Conservation (phyloP, 345 rosid species). For the Bretschneidera sinensis region DNA sequence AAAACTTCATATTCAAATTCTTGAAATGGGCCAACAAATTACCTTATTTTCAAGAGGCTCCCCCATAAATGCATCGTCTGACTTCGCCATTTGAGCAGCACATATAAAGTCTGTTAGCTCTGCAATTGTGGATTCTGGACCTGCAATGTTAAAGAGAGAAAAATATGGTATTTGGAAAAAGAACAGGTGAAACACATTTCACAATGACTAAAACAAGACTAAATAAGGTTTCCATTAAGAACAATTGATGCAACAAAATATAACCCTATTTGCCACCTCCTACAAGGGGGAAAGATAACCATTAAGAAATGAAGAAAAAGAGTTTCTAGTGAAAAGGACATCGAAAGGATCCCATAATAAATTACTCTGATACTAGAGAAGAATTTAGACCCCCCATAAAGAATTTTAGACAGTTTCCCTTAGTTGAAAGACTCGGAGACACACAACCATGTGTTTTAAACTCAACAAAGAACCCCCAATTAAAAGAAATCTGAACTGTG, state of each 20-base stretch:
- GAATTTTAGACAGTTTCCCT: too few species aligned
- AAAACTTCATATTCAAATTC: neutral
- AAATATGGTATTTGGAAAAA: neutral
- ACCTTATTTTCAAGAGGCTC: slow-evolving; percentile 59
- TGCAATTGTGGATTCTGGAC: slow-evolving; percentile 45
- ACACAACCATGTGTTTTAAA: too few species aligned
- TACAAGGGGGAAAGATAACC: too few species aligned
- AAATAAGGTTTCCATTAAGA: neutral
- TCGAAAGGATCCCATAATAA: too few species aligned
- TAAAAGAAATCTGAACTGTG: too few species aligned
- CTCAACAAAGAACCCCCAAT: too few species aligned
- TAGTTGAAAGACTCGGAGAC: too few species aligned
- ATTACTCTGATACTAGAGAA: too few species aligned
- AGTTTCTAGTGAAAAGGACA: too few species aligned
- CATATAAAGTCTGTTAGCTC: slow-evolving; percentile 73
- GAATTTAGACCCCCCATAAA: too few species aligned
- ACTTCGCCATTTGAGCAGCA: slow-evolving; percentile 78
- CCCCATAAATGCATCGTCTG: slow-evolving; percentile 41
- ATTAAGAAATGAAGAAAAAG: neutral
- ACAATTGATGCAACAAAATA: neutral
- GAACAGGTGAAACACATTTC: neutral
- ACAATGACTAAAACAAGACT: neutral
- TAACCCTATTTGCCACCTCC: too few species aligned
- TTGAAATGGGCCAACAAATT: slow-evolving; percentile 1
- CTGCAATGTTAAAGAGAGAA: slow-evolving; percentile 33